Base-by-base conservation (phyloP, 2,329 filamentous ascomycete genomes). In the Fusarium sp. region DNA sequence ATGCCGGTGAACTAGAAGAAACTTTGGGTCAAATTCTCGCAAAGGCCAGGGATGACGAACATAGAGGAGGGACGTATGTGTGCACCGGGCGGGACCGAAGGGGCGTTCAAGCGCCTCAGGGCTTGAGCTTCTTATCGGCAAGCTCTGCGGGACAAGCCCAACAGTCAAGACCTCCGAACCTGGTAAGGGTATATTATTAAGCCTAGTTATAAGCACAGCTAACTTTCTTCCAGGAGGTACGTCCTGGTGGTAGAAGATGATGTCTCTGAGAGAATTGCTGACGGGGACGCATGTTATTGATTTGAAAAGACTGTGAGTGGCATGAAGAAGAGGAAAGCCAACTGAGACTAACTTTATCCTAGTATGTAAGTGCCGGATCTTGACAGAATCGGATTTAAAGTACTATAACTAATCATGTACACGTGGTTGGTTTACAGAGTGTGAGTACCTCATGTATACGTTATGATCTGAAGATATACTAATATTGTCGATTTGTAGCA, bases 221-320 rank as follows among this genome's bases (percentile, higher is more conserved):
- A n/a, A n/a, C n/a, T n/a, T n/a, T n/a, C n/a, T 15, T 15, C 11
- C 8, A 54, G 51, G 51, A 65, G 53, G 60, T 65, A 23, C n/a
- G 56, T 34, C 30, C 13, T 36, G 47, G 12, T 43, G 12, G 18
- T 4, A 44, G 58, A 8, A 28, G 18, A 34, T 30, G 23, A 57
- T 18, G 16, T 5, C 18, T n/a, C 12, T 15, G 1, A 40, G 11
- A 39, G 11, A 18, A 57, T 65, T 10, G 30, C 60, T 64, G 18
- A 65, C 52, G 46, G 23, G 40, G 31, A 46, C 39, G 16, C 27
- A 6, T 41, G 13, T 15, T 1, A 12, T 18, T 13, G 34, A 9
- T 11, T 2, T 15, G 10, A n/a, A 39, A 34, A 65, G 60, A 65
- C 62, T 39, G 62, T 63, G 10, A 65, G 59, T 63, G 11, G 9